Evolutionary conservation across 805 yeast genomes (phyloP), one percentile per base, ranked within the genome.

Genomic region (Scheffersomyces amazonensis): DNA sequence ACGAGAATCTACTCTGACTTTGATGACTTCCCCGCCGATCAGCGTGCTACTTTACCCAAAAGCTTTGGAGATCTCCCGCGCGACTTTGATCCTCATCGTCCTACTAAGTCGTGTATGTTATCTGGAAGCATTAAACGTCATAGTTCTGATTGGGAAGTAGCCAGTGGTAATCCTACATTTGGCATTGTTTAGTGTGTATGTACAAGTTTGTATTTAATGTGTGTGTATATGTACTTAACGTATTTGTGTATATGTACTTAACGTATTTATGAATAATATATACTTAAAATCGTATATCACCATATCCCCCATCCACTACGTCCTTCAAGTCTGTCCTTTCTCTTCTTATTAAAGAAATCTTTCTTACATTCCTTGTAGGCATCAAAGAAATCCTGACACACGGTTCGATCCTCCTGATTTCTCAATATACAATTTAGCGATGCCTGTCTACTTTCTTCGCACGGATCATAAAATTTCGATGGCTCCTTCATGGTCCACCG

Each of bases 341-440:
- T 64, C 48, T 53, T 63, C 44, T 68, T 66, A 23, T 52, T 56
- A 42, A 67, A 69, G 41, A 69, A 69, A 43, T 65, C 71, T 53
- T 81, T 81, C 56, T 85, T 84, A 64, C 99, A 91, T 53, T 91
- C 99, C 42, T 91, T 72, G 58, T 91, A 91, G 0, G 97, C 96
- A 51, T 83, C 88, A 58, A 91, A 93, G 55, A 87, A 91, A 42
- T 85, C 95, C 44, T 68, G 58, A 64, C 78, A 68, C 83, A 88
- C 63, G 61, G 73, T 37, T 70, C 80, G 53, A 55, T 80, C 68
- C 71, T 77, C 69, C 78, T 87, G 69, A 54, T 90, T 87, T 35
- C 84, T 61, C 50, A 87, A 91, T 58, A 91, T 68, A 53, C 99
- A 91, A 47, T 76, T 77, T 47, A 89, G 69, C 31, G 96, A 86